phyloP scores from a whole-genome alignment of 805 yeast genomes.

The Lipomyces mesembrius region DNA sequence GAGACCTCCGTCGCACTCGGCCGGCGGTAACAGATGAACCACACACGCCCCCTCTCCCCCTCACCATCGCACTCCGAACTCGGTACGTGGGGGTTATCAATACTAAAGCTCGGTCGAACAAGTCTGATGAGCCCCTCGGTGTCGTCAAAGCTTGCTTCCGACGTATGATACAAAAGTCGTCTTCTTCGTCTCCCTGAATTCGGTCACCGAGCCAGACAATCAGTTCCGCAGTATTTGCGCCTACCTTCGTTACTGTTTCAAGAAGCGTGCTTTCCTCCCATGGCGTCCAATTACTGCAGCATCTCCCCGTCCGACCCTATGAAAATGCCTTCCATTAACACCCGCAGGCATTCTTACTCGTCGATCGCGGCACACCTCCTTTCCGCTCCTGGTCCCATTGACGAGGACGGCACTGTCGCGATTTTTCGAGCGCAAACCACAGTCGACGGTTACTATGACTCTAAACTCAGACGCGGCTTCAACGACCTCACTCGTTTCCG shows the following conservation, averaged over 20 bases:
- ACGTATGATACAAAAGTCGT: not conserved
- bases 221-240: not conserved
- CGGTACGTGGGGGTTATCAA: too few relatives aligned
- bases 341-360: slow-evolving; percentile 23
- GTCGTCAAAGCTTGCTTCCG: too few relatives aligned
- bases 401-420: slow-evolving; percentile 10
- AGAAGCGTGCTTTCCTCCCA: not conserved
- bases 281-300: slow-evolving; percentile 18
- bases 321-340: not conserved
- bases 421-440: slow-evolving; percentile 21
- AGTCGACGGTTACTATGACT: slow-evolving; percentile 21
- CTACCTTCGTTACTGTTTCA: not conserved
- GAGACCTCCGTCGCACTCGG: not conserved
- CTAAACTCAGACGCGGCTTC: slow-evolving; percentile 20
- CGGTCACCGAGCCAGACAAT: not conserved
- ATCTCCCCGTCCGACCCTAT: slow-evolving; percentile 17
- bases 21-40: not conserved
- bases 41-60: too few relatives aligned
- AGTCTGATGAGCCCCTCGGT: not conserved
- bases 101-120: not conserved
- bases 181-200: not conserved
- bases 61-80: too few relatives aligned
- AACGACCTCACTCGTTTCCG: slow-evolving; percentile 23
- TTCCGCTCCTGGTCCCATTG: slow-evolving; percentile 3
- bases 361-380: slow-evolving; percentile 7